phyloP scores from a whole-genome alignment of 2,329 filamentous ascomycete species.

The Microdochium nivale region DNA sequence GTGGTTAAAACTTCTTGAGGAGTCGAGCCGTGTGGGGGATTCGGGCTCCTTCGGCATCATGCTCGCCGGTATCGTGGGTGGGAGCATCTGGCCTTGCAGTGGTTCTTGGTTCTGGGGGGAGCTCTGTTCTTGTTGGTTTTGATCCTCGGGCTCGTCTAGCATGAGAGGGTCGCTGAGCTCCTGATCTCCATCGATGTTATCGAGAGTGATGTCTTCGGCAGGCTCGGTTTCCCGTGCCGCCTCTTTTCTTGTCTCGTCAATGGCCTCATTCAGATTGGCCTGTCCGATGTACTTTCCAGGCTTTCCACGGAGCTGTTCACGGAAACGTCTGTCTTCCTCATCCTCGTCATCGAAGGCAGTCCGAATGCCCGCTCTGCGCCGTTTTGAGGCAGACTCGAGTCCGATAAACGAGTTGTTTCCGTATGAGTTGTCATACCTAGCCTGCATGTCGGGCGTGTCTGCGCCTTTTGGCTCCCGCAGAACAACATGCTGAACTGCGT shows the following conservation, averaged over 20 bases:
- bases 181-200: neutral
- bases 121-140: neutral
- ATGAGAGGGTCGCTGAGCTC: neutral
- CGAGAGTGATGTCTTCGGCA: neutral
- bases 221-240: neutral
- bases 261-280: neutral
- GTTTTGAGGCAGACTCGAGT: neutral
- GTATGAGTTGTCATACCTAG: neutral
- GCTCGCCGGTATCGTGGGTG: neutral
- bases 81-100: neutral
- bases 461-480: neutral
- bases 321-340: neutral
- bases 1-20: constrained; percentile 22
- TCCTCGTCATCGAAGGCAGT: neutral
- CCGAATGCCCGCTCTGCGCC: neutral
- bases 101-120: neutral
- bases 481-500: neutral
- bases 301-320: neutral
- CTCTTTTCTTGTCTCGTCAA: neutral
- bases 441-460: neutral
- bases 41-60: constrained; percentile 3
- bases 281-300: neutral
- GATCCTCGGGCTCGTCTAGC: neutral
- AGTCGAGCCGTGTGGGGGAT: constrained; percentile 12
- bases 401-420: neutral